These are phyloP conservation scores for Oryza meridionalis DNA, from an alignment of 176 grass and related monocot genomes.

Conservation along the genomic window DNA sequence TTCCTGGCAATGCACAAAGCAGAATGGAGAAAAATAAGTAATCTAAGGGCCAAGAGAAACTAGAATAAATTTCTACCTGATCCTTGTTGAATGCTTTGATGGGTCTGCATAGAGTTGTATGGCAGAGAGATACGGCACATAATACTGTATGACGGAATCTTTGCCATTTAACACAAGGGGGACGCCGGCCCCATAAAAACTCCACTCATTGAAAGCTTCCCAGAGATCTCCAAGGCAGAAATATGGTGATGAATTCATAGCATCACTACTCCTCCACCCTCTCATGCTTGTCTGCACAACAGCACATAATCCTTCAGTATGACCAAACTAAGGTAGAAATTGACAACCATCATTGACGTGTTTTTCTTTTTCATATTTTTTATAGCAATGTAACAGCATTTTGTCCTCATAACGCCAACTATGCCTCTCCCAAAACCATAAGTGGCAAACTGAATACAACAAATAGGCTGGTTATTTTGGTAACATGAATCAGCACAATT, in stretches of 20 bases:
- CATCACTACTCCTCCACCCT: conserved; percentile 57
- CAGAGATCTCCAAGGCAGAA: conserved; percentile 78
- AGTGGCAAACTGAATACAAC: neutral
- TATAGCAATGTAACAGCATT: neutral
- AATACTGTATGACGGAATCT: conserved; percentile 86
- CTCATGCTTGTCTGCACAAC: conserved; percentile 52
- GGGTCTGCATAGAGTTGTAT: conserved; percentile 77
- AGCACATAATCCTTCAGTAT: neutral
- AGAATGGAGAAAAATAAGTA: neutral
- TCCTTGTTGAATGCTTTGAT: conserved; percentile 44
- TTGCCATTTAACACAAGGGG: conserved; percentile 73
- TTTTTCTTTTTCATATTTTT: neutral
- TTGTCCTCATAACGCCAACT: neutral
- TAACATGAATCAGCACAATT: neutral
- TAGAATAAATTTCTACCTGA: conserved; percentile 47
- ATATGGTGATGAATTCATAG: conserved; percentile 44
- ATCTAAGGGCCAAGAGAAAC: neutral
- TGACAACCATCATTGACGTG: neutral
- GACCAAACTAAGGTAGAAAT: neutral
- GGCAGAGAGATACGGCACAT: conserved; percentile 87
- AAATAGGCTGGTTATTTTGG: conserved; percentile 12
- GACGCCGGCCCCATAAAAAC: conserved; percentile 83
- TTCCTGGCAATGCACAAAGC: neutral
- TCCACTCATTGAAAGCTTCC: conserved; percentile 93
- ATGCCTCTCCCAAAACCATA: neutral